Evolutionary conservation across 1,139 yeast genomes (phyloP), one percentile per base, ranked within the genome.

Genomic region (Entelexis paramagnoliae): DNA sequence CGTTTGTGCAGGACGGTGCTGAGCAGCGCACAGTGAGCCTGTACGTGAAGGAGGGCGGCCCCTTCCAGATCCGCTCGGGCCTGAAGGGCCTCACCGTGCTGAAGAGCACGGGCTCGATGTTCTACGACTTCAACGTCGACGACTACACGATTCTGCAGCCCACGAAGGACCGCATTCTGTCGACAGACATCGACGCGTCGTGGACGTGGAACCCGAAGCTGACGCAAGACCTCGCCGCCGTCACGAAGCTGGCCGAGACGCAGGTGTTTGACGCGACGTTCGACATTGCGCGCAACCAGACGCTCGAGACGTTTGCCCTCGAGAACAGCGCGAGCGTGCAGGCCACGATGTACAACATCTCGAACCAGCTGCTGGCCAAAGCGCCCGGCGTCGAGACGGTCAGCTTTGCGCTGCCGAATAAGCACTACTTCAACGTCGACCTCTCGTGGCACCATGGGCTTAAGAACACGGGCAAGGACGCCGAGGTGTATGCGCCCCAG

Each of bases 311-410:
- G 56, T 88, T 88, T 68, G 95, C 96, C 24, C 68, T 75, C 51
- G 96, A 88, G 68, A 80, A 85, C 68, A 85, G 95, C 10, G 79
- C 95, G 19, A 83, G 94, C 17, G 96, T 88, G 48, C 96, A 88
- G 72, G 95, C 95, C 42, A 88, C 96, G 56, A 87, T 87, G 96
- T 88, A 79, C 75, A 85, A 87, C 74, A 88, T 88, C 91, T 76
- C 86, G 39, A 74, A 78, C 56, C 79, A 79, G 59, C 86, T 88
- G 59, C 76, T 88, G 64, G 73, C 71, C 50, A 65, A 63, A 49
- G 81, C 78, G 54, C 73, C 80, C 7, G 74, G 73, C 56, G 73
- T 88, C 51, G 76, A 72, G 55, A 73, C 73, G 46, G 95, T 87
- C 42, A 69, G 81, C 51, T 88, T 85, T 68, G 71, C 76, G 41